Conservation (phyloP, 306 rosid species). For the Psophocarpus tetragonolobus region DNA sequence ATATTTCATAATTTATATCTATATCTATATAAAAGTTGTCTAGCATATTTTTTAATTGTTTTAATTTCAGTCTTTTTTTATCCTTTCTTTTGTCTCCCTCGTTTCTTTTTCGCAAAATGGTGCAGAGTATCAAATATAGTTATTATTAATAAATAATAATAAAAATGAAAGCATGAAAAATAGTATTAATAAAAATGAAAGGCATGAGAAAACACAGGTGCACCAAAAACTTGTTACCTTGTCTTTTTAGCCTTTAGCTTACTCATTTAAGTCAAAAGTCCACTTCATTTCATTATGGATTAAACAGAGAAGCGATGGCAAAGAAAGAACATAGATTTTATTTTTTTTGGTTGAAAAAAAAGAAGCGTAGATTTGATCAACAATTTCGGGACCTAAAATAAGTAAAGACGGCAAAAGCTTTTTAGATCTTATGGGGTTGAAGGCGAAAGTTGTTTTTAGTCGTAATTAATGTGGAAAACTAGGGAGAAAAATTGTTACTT, state of each 20-base stretch:
- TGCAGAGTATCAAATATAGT: no score
- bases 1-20: not conserved
- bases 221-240: constrained; percentile 16
- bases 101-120: no score
- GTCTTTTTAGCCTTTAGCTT: constrained; percentile 20
- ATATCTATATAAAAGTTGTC: no score
- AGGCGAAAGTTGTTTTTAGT: not conserved
- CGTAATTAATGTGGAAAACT: not conserved
- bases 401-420: constrained; percentile 13
- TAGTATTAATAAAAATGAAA: not conserved
- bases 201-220: not conserved
- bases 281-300: not conserved
- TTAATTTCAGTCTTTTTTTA: no score
- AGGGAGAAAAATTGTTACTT: no score
- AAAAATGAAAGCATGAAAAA: not conserved
- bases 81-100: no score
- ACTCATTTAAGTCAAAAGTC: constrained; percentile 29
- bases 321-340: not conserved
- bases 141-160: no score
- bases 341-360: not conserved
- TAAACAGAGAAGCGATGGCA: not conserved
- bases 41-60: no score
- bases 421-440: no score
- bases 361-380: not conserved
- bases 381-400: not conserved